These are phyloP conservation scores for Entonaema liquescens DNA, from an alignment of 495 filamentous ascomycete genomes.

Conservation along the genomic window DNA sequence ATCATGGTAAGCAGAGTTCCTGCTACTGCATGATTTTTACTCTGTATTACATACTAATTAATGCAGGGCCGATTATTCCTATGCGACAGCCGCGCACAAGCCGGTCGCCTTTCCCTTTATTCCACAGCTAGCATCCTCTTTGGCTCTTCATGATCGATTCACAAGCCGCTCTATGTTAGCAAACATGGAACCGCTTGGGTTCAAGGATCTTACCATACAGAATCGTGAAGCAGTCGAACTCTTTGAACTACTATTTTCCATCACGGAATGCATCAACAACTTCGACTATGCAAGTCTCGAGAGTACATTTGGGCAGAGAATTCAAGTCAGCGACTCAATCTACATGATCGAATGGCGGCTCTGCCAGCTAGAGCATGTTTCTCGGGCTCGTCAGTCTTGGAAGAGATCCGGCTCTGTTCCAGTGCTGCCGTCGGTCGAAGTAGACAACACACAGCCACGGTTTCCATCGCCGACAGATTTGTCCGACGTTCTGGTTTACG, in stretches of 20 bases:
- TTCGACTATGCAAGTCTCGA: slow-evolving; percentile 43
- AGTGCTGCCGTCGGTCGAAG: slow-evolving; percentile 17
- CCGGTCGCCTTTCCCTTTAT: slow-evolving; percentile 45
- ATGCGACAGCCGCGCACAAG: slow-evolving; percentile 42
- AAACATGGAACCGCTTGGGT: slow-evolving; percentile 28
- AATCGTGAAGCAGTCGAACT: slow-evolving; percentile 41
- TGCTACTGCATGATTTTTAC: background rate
- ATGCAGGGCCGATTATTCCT: slow-evolving; percentile 45
- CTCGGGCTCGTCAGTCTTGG: slow-evolving; percentile 25
- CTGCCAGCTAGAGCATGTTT: slow-evolving; percentile 38
- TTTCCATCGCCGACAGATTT: slow-evolving; percentile 35
- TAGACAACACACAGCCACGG: slow-evolving; percentile 4
- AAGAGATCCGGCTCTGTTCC: slow-evolving; percentile 23
- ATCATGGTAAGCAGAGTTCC: slow-evolving; percentile 38
- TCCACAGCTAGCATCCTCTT: slow-evolving; percentile 41
- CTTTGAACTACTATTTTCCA: slow-evolving; percentile 41
- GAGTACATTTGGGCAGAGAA: slow-evolving; percentile 35
- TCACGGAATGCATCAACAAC: slow-evolving; percentile 41
- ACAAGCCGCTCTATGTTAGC: slow-evolving; percentile 32
- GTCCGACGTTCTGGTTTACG: slow-evolving; percentile 41
- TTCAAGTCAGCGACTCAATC: slow-evolving; percentile 46
- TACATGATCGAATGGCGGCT: slow-evolving; percentile 46
- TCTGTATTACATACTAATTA: background rate
- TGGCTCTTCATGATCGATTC: slow-evolving; percentile 39
- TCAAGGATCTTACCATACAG: slow-evolving; percentile 32